A percentile compares a stretch with the other conserved stretches of the same genome.
These are phyloP conservation scores for Mycena maculata DNA, from an alignment of 768 basidiomycete species.

Conservation along the genomic window DNA sequence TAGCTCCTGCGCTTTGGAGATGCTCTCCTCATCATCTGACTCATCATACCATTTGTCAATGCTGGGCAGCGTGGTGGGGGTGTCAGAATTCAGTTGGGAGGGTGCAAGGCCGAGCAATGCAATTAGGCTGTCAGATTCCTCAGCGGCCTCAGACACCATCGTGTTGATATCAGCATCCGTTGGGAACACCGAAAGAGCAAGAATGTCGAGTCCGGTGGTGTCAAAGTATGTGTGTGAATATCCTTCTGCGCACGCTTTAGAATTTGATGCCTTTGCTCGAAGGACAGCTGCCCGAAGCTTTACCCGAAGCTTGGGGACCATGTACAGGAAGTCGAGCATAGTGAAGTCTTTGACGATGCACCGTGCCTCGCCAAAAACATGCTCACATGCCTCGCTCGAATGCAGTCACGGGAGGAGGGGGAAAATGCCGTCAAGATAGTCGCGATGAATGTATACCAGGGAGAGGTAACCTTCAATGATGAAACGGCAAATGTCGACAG, in stretches of 20 bases:
- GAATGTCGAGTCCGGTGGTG: slow-evolving; percentile 35
- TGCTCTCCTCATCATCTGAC: no score
- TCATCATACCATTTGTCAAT: no score
- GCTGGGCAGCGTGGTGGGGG: no score
- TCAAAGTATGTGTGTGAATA: slow-evolving; percentile 46
- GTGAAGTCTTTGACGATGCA: slow-evolving; percentile 50
- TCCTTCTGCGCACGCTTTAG: slow-evolving; percentile 33
- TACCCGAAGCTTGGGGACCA: slow-evolving; percentile 44
- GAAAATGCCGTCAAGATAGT: slow-evolving; percentile 36
- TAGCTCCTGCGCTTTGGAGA: no score
- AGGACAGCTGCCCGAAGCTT: slow-evolving; percentile 39
- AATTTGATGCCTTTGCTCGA: slow-evolving; percentile 19
- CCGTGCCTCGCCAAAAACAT: slow-evolving; percentile 47
- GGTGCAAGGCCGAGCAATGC: slow-evolving; percentile 36
- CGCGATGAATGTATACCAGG: slow-evolving; percentile 49
- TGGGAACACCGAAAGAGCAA: slow-evolving; percentile 37
- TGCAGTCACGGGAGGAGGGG: slow-evolving; percentile 54
- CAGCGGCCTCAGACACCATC: slow-evolving; percentile 27
- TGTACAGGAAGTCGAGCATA: slow-evolving; percentile 41
- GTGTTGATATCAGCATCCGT: slow-evolving; percentile 31
- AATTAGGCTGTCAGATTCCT: slow-evolving; percentile 35
- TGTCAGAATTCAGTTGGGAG: background rate
- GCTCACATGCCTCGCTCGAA: slow-evolving; percentile 49
- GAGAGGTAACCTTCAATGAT: slow-evolving; percentile 47
- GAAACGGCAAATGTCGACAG: slow-evolving; percentile 44